Conservation (phyloP, 768 basidiomycete species). For the Trametes villosa region DNA sequence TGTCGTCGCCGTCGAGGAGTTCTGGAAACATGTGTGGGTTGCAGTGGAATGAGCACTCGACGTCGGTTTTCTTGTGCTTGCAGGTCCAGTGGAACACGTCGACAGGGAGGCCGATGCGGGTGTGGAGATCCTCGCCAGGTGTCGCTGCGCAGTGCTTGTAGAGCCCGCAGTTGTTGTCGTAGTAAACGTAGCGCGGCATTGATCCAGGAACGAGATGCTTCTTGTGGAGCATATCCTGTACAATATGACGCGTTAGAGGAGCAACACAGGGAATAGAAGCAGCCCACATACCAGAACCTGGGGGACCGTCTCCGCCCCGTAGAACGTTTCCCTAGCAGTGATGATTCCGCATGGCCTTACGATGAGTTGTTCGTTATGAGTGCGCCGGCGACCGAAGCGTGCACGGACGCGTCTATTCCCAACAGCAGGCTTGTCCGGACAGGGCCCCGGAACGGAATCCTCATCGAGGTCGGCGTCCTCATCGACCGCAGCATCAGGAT, state of each 20-base stretch:
- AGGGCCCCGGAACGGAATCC: background rate
- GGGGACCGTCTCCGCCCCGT: conserved; percentile 27
- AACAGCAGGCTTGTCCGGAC: background rate
- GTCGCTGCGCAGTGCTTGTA: conserved; percentile 34
- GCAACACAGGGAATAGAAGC: conserved; percentile 9
- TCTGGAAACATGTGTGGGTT: conserved; percentile 35
- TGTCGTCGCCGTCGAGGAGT: conserved; percentile 15
- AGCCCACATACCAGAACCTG: conserved; percentile 22
- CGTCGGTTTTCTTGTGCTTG: conserved; percentile 39
- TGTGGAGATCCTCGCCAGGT: conserved; percentile 24
- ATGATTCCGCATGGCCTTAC: conserved; percentile 32
- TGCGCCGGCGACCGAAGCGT: conserved; percentile 30
- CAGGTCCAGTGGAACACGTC: conserved; percentile 44
- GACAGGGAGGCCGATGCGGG: conserved; percentile 33
- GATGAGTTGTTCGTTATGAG: conserved; percentile 34
- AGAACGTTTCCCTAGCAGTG: conserved; percentile 26
- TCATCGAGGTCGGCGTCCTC: background rate
- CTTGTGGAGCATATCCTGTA: background rate
- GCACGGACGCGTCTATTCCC: conserved; percentile 1
- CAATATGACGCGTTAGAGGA: background rate
- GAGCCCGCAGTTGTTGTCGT: background rate
- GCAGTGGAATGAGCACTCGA: conserved; percentile 33
- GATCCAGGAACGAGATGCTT: background rate
- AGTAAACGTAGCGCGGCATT: background rate
- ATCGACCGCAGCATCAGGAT: background rate